These are phyloP conservation scores for Microbotryum saponariae DNA, from an alignment of 1,284 basidiomycete species.

Conservation along the genomic window DNA sequence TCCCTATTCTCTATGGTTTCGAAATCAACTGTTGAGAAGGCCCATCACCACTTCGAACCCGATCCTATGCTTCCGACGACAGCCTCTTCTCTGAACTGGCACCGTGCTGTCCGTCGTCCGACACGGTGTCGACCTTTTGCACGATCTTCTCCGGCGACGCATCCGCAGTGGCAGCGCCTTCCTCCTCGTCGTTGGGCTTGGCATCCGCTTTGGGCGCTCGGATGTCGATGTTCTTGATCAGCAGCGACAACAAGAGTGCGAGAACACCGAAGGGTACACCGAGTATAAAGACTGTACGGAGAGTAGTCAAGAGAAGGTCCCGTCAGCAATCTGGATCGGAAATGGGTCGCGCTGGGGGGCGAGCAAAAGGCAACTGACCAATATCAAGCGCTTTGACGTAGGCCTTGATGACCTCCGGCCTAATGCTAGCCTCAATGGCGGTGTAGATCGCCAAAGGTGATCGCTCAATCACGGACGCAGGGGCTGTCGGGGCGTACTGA, in stretches of 20 bases:
- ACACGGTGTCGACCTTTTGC: too few species aligned
- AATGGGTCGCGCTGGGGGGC: neutral
- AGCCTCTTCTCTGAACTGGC: too few species aligned
- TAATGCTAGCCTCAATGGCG: neutral
- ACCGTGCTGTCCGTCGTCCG: too few species aligned
- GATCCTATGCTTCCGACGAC: too few species aligned
- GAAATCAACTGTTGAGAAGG: too few species aligned
- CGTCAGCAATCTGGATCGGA: too few species aligned
- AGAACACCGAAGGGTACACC: conserved; percentile 16
- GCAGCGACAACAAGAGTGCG: conserved; percentile 2
- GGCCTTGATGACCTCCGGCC: conserved; percentile 8
- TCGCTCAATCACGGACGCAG: conserved; percentile 17
- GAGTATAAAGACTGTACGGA: conserved; percentile 5
- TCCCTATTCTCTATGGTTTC: too few species aligned
- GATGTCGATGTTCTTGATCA: conserved; percentile 29
- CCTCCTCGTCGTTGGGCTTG: neutral
- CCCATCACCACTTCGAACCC: too few species aligned
- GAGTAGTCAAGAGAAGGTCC: neutral
- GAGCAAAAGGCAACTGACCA: neutral
- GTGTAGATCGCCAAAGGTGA: conserved; percentile 21
- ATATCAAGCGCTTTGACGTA: conserved; percentile 22
- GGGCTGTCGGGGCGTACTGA: conserved; percentile 19
- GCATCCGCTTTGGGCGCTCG: conserved; percentile 5
- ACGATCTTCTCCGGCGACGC: too few species aligned
- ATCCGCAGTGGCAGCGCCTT: neutral